A percentile compares a stretch with the other conserved stretches of the same genome.
Conservation (phyloP, 2,329 filamentous ascomycete genomes). For the Pseudogymnoascus sp. region DNA sequence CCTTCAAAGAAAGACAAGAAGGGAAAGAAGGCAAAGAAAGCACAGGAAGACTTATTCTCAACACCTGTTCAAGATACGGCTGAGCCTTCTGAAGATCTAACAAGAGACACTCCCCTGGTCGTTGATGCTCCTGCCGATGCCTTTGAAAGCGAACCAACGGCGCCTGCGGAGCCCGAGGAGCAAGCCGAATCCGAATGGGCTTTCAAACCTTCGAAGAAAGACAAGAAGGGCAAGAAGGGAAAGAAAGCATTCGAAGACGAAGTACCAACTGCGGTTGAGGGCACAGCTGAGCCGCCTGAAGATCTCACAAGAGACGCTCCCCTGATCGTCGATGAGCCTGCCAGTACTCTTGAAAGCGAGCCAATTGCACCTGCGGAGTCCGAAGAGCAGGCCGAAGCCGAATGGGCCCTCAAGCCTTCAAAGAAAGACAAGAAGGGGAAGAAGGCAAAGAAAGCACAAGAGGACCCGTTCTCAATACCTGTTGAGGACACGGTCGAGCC, state of each 20-base stretch:
- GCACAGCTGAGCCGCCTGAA: neutral
- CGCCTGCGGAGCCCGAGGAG: neutral
- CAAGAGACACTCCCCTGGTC: neutral
- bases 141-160: neutral
- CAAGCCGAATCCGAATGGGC: neutral
- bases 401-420: slow-evolving; percentile 12
- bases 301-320: neutral
- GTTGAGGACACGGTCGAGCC: neutral
- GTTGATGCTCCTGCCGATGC: neutral
- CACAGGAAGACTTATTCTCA: neutral
- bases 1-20: slow-evolving; percentile 19
- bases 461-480: neutral
- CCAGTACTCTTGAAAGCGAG: neutral
- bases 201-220: slow-evolving; percentile 12
- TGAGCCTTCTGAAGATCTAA: neutral
- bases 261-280: neutral
- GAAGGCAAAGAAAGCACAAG: slow-evolving; percentile 13
- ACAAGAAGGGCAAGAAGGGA: slow-evolving; percentile 33
- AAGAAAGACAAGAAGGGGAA: slow-evolving; percentile 37
- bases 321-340: neutral
- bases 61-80: neutral
- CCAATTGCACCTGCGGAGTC: neutral
- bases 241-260: neutral
- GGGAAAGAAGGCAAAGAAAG: slow-evolving; percentile 31
- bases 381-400: neutral